Conservation (phyloP, 2,329 filamentous ascomycete genomes). For the Stagonosporopsis cucurbitacearum region DNA sequence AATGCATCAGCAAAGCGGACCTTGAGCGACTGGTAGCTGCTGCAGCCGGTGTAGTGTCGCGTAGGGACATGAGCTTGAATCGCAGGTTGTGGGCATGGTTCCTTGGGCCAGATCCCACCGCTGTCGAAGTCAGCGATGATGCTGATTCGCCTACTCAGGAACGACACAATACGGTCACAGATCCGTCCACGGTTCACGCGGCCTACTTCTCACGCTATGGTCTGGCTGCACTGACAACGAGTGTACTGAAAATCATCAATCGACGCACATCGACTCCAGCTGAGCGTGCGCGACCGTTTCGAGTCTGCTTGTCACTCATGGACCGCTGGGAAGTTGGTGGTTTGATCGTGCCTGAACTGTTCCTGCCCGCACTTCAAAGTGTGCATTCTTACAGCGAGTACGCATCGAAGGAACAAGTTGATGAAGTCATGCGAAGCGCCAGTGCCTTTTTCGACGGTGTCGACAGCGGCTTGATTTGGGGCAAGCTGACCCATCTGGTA, state of each 20-base stretch:
- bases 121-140: constrained; percentile 43
- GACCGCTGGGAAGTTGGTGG: constrained; percentile 97
- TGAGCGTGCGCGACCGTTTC: constrained; percentile 83
- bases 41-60: constrained; percentile 83
- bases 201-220: constrained; percentile 83
- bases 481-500: constrained; percentile 75
- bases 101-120: constrained; percentile 74
- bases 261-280: constrained; percentile 60
- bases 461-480: constrained; percentile 91
- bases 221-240: constrained; percentile 73
- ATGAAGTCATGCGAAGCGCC: constrained; percentile 89
- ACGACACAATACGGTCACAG: constrained; percentile 56
- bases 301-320: constrained; percentile 94
- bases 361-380: constrained; percentile 82
- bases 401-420: constrained; percentile 73
- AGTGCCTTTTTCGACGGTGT: constrained; percentile 98
- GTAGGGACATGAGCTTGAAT: constrained; percentile 96
- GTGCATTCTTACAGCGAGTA: constrained; percentile 75
- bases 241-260: constrained; percentile 78
- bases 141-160: constrained; percentile 53
- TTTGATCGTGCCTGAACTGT: constrained; percentile 84
- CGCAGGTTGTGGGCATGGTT: constrained; percentile 96
- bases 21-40: constrained; percentile 81
- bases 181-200: constrained; percentile 56
- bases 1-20: constrained; percentile 74